These are phyloP conservation scores for Cynara cardunculus DNA, from an alignment of 129 eudicot genomes.

Conservation along the genomic window DNA sequence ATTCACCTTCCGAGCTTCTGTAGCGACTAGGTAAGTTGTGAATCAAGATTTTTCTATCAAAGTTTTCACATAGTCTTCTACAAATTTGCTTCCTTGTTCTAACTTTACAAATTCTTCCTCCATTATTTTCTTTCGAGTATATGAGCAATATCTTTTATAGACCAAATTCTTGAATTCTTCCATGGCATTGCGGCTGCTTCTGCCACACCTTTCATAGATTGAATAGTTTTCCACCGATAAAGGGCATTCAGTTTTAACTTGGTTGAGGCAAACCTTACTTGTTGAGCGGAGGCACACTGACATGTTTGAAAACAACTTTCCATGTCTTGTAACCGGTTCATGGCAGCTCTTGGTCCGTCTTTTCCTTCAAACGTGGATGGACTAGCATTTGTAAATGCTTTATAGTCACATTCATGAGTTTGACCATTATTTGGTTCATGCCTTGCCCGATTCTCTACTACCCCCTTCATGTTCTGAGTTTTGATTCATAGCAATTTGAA, in stretches of 20 bases:
- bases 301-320: too few relatives aligned
- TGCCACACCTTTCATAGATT: neutral
- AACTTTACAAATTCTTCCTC: neutral
- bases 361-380: neutral
- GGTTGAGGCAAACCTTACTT: too few relatives aligned
- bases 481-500: neutral
- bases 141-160: neutral
- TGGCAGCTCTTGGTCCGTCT: neutral
- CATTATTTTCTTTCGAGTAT: neutral
- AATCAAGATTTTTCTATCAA: too few relatives aligned
- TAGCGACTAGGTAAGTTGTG: too few relatives aligned
- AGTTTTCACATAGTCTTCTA: too few relatives aligned
- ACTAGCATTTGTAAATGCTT: neutral
- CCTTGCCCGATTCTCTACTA: neutral
- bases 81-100: neutral
- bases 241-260: too few relatives aligned
- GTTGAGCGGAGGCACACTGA: too few relatives aligned
- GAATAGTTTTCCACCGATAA: neutral
- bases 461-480: neutral
- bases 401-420: neutral
- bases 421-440: neutral
- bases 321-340: too few relatives aligned
- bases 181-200: neutral
- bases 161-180: neutral
- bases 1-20: too few relatives aligned